A percentile compares a stretch with the other conserved stretches of the same genome.
These are phyloP conservation scores for Thalassia testudinum DNA, from an alignment of 116 monocot genomes.

Conservation along the genomic window DNA sequence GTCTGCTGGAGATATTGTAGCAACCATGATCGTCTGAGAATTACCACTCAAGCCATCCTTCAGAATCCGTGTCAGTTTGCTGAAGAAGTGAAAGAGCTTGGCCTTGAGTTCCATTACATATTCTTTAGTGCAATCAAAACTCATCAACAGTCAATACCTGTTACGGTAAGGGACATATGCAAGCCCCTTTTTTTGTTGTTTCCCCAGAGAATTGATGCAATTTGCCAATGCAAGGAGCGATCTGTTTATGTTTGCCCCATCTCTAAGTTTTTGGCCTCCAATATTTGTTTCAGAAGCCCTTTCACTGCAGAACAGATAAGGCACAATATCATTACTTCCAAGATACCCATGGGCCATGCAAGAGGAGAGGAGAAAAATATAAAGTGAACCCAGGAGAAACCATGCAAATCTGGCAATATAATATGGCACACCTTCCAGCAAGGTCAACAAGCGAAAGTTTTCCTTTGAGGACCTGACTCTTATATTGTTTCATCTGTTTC, in stretches of 20 bases:
- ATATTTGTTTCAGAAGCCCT: slow-evolving; percentile 90
- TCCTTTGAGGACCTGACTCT: slow-evolving; percentile 70
- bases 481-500: slow-evolving; percentile 51
- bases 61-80: slow-evolving; percentile 89
- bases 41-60: slow-evolving; percentile 98
- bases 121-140: too few relatives aligned
- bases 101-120: background rate
- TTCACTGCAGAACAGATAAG: slow-evolving; percentile 42
- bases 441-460: slow-evolving; percentile 97
- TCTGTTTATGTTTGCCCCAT: slow-evolving; percentile 92
- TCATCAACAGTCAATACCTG: slow-evolving; percentile 27
- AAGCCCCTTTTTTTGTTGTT: slow-evolving; percentile 92
- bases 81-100: slow-evolving; percentile 13
- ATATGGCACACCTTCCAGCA: slow-evolving; percentile 74
- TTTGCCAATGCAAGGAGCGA: slow-evolving; percentile 96
- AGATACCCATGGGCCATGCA: too few relatives aligned
- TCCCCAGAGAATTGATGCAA: slow-evolving; percentile 96
- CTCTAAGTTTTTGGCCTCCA: slow-evolving; percentile 86
- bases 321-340: too few relatives aligned
- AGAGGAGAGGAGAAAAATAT: background rate
- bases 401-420: too few relatives aligned
- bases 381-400: background rate
- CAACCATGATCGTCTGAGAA: slow-evolving; percentile 96
- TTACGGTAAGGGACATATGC: slow-evolving; percentile 99
- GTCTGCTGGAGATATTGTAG: slow-evolving; percentile 91